Evolutionary conservation across 306 rosid genomes (phyloP), one percentile per base, ranked within the genome.

Genomic region (Cucurbita moschata): DNA sequence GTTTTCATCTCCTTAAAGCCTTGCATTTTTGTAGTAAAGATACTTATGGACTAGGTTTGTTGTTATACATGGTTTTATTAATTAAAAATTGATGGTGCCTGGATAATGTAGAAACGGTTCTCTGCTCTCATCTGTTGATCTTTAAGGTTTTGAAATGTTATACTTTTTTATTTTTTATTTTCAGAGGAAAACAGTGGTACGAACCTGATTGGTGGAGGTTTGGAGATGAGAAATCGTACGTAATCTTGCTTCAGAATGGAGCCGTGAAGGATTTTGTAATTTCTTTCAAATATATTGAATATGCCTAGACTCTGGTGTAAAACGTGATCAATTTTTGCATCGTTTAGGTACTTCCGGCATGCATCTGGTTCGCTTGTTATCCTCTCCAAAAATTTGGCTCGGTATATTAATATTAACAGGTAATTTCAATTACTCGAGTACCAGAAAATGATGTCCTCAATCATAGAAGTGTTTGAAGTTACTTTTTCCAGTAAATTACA

Each of bases 121-220:
- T 10, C 9, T 42, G 53, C n/a, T 65, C 60, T 53, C 1, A 10
- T 53, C 66, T 5, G 66, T 10, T 21, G 50, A 43, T 44, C 21
- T 68, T 11, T 73, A 71, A 66, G 77, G 60, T 77, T 56, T 73
- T 21, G 77, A 35, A 75, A 55, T 77, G 38, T 56, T 76, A 70
- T 62, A 61, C 60, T 75, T 67, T 44, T 74, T 69, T 57, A 53
- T 2, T 30, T 2, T 2, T 30, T 30, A 30, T 82, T 74, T 84
- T 73, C 90, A 95, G 97, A 75, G 97, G 97, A 74, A 91, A 91
- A 80, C 66, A 82, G 50, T 95, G 99, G 99, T 91, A 88, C 75
- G 99, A 95, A 81, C 97, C 99, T 58, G 99, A 95, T 1, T 89
- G 97, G 97, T 95, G 97, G 99, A 95, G 91, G 82, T 95, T 95